These are phyloP conservation scores for Trichomonascus vanleenenianus DNA, from an alignment of 805 yeast genomes.

Conservation along the genomic window DNA sequence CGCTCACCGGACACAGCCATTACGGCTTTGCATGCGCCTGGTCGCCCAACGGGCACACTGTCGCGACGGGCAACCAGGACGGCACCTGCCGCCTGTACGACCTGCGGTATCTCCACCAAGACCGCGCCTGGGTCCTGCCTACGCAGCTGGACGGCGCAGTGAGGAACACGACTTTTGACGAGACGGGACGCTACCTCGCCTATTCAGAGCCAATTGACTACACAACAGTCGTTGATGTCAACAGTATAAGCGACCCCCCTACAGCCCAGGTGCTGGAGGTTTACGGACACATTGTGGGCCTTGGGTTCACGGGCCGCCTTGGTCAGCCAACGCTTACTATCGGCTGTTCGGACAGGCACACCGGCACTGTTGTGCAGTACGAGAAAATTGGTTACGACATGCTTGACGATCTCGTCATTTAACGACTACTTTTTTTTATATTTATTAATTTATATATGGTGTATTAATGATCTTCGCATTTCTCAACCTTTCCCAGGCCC, in stretches of 20 bases:
- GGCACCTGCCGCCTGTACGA: slow-evolving; percentile 50
- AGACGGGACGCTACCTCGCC: slow-evolving; percentile 37
- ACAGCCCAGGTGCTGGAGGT: slow-evolving; percentile 43
- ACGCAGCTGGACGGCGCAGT: slow-evolving; percentile 40
- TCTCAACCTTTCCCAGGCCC: too few species aligned
- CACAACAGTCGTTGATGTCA: slow-evolving; percentile 41
- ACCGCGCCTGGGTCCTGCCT: slow-evolving; percentile 21
- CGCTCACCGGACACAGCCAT: slow-evolving; percentile 43
- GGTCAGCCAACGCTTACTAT: slow-evolving; percentile 35
- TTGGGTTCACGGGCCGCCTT: slow-evolving; percentile 38
- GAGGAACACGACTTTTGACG: slow-evolving; percentile 44
- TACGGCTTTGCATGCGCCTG: slow-evolving; percentile 56
- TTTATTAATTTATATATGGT: background rate
- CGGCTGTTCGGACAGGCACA: slow-evolving; percentile 47
- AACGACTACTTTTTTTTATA: background rate
- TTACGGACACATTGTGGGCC: slow-evolving; percentile 53
- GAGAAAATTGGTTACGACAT: slow-evolving; percentile 14
- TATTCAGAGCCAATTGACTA: slow-evolving; percentile 57
- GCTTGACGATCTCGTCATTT: background rate
- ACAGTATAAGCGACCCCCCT: slow-evolving; percentile 1
- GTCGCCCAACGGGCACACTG: slow-evolving; percentile 33
- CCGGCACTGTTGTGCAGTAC: slow-evolving; percentile 52
- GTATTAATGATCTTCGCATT: background rate
- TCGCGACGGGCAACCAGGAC: slow-evolving; percentile 57
- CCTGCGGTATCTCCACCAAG: slow-evolving; percentile 26